A percentile compares a stretch with the other conserved stretches of the same genome.
Conservation (phyloP, 106 monocot genomes). For the Allium cepa region DNA sequence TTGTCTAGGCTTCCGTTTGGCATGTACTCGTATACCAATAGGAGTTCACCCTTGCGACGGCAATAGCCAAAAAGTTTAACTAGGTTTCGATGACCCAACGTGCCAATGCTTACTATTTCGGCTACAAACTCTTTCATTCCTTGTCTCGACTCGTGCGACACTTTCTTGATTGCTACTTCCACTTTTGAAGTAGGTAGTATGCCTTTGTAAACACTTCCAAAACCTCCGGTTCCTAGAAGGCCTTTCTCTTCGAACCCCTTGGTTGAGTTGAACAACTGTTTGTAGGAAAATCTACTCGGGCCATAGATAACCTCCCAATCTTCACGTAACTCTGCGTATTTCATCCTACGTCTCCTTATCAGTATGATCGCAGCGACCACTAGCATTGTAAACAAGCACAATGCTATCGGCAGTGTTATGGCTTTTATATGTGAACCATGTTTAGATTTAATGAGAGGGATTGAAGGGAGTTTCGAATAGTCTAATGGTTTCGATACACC, state of each 20-base stretch:
- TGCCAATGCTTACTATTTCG: not conserved
- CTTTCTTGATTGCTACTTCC: no score
- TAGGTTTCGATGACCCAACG: not conserved
- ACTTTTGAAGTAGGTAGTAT: no score
- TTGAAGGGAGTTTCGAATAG: not conserved
- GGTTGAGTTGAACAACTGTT: not conserved
- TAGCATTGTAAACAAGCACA: not conserved
- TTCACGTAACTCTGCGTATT: constrained; percentile 8
- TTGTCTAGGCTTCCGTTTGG: no score
- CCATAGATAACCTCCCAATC: not conserved
- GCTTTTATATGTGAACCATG: not conserved
- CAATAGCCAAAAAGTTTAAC: not conserved
- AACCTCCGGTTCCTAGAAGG: not conserved
- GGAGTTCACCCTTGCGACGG: not conserved
- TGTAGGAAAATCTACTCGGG: not conserved
- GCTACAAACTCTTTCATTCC: no score
- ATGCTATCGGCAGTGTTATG: not conserved
- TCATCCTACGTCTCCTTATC: not conserved
- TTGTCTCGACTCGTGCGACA: no score
- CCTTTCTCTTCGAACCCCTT: not conserved
- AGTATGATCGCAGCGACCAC: not conserved
- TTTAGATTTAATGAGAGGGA: not conserved
- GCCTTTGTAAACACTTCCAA: not conserved
- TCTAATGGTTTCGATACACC: constrained; percentile 1
- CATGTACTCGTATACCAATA: no score